These are phyloP conservation scores for Piper longum DNA, from an alignment of 164 flowering plant species.

Conservation along the genomic window DNA sequence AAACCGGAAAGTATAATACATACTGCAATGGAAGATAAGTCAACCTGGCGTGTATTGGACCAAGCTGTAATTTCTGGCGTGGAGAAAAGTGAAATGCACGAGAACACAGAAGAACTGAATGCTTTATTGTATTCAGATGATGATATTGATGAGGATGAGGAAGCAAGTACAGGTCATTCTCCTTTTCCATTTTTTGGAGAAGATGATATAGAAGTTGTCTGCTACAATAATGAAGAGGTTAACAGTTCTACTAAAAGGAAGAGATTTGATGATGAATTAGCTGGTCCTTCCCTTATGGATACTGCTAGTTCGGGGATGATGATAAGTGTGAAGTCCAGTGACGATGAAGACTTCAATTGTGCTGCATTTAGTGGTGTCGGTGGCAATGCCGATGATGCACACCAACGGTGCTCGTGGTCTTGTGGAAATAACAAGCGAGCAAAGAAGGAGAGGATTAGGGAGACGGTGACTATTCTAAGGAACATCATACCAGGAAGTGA, in stretches of 20 bases:
- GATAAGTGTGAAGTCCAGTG: constrained; percentile 8
- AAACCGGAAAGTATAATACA: background rate
- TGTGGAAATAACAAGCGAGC: constrained; percentile 19
- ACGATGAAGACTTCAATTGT: constrained; percentile 16
- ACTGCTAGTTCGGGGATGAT: constrained; percentile 30
- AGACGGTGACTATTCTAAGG: constrained; percentile 44
- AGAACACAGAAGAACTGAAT: constrained; percentile 77
- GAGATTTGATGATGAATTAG: constrained; percentile 20
- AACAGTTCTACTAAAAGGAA: constrained; percentile 31
- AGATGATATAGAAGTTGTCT: constrained; percentile 2
- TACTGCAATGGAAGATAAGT: background rate
- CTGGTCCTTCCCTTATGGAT: constrained; percentile 17
- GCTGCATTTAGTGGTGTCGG: constrained; percentile 35
- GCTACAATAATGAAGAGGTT: constrained; percentile 11
- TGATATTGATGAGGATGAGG: constrained; percentile 36
- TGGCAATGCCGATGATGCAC: constrained; percentile 2
- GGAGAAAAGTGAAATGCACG: constrained; percentile 56
- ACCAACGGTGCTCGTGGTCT: constrained; percentile 4
- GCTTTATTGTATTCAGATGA: constrained; percentile 78
- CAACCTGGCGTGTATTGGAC: constrained; percentile 10
- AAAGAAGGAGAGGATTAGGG: constrained; percentile 43
- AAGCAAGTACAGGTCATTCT: constrained; percentile 80
- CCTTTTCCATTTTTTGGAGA: constrained; percentile 45
- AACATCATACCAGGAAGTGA: constrained; percentile 59
- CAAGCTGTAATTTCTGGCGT: constrained; percentile 9